Evolutionary conservation across 225 moss, liverwort and hornwort genomes (phyloP).

Genomic region (Pseudoscleropodium purum): DNA sequence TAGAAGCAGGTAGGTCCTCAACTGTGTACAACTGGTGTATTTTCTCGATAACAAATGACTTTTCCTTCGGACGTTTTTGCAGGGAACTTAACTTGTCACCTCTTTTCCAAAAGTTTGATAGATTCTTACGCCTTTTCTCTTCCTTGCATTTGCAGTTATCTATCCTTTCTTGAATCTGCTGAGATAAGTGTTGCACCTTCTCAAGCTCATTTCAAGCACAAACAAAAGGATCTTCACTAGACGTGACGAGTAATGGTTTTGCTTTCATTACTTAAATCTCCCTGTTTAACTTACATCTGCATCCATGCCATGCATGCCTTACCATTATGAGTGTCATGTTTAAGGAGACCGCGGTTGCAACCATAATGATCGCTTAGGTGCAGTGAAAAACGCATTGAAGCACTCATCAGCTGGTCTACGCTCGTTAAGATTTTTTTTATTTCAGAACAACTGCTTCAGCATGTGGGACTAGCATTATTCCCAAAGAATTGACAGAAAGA

Average conservation of each 20-base stretch:
- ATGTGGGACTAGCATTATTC: neutral
- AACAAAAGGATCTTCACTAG: slow-evolving; percentile 36
- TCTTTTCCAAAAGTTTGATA: slow-evolving; percentile 20
- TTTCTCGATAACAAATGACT: slow-evolving; percentile 19
- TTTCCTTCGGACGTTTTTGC: slow-evolving; percentile 15
- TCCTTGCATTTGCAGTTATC: slow-evolving; percentile 19
- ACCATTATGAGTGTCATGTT: slow-evolving; percentile 16
- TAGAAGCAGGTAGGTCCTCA: slow-evolving; percentile 7
- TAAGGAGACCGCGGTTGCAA: neutral
- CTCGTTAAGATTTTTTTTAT: neutral
- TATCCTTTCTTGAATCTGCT: slow-evolving; percentile 36
- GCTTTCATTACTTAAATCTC: slow-evolving; percentile 26
- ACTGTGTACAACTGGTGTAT: slow-evolving; percentile 30
- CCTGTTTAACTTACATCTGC: slow-evolving; percentile 35
- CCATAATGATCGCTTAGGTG: slow-evolving; percentile 2
- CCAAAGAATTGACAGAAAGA: neutral
- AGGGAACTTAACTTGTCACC: slow-evolving; percentile 12
- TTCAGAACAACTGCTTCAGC: neutral
- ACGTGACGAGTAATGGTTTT: slow-evolving; percentile 18
- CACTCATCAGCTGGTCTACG: neutral
- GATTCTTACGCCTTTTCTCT: slow-evolving; percentile 17
- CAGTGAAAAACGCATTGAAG: neutral
- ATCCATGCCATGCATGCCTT: slow-evolving; percentile 27
- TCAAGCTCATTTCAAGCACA: slow-evolving; percentile 42
- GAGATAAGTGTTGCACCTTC: slow-evolving; percentile 46